Evolutionary conservation across 495 filamentous ascomycete species (phyloP).

Genomic region (Trichoderma asperelloides): DNA sequence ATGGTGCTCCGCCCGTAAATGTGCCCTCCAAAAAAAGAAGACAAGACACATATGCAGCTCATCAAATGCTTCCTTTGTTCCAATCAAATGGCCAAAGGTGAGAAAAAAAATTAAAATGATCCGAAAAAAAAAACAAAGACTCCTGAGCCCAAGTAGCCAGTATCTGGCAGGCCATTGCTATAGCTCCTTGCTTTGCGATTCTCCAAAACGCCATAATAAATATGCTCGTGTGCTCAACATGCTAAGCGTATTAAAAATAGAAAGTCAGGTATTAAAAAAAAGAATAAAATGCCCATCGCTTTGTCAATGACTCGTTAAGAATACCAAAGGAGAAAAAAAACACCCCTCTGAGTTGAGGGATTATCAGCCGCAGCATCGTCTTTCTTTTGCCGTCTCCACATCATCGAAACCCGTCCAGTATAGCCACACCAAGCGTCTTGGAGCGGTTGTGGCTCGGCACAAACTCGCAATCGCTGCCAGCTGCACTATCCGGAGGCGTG

Average conservation of each 20-base stretch:
- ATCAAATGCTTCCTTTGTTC: no score
- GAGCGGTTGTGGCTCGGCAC: conserved; percentile 8
- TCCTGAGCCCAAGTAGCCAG: neutral
- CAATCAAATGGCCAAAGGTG: no score
- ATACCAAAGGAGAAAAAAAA: neutral
- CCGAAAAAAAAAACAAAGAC: neutral
- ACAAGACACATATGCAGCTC: no score
- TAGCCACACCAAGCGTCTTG: conserved; percentile 5
- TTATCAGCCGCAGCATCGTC: neutral
- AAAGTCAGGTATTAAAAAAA: conserved; percentile 2
- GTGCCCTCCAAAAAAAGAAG: no score
- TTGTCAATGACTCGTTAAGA: neutral
- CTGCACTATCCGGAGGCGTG: conserved; percentile 5
- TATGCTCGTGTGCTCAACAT: neutral
- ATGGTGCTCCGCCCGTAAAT: neutral
- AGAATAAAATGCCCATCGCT: neutral
- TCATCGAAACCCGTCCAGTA: neutral
- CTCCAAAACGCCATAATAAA: neutral
- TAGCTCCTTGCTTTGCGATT: neutral
- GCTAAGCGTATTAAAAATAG: neutral
- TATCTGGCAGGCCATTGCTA: neutral
- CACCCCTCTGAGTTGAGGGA: neutral
- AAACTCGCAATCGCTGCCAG: conserved; percentile 3
- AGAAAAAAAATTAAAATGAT: no score
- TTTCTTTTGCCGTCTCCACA: neutral